These are phyloP conservation scores for Penicillium corylophilum DNA, from an alignment of 2,329 filamentous ascomycete genomes.

Conservation along the genomic window DNA sequence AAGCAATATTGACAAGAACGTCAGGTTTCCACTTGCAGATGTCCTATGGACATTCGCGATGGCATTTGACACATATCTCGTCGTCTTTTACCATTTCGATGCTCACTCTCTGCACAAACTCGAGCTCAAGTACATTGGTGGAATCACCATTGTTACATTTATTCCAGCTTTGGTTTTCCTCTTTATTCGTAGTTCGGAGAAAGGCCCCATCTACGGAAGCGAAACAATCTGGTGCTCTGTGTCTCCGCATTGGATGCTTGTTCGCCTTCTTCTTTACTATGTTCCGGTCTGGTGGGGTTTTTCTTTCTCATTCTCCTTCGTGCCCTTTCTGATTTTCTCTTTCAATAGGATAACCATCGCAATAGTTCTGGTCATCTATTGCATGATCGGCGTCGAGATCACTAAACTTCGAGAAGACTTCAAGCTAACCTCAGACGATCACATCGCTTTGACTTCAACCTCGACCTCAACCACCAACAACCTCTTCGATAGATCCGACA, in stretches of 20 bases:
- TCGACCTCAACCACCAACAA: conserved; percentile 3
- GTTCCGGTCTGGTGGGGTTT: conserved; percentile 35
- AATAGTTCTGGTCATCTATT: conserved; percentile 22
- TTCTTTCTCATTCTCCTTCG: not conserved
- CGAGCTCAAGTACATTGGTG: conserved; percentile 32
- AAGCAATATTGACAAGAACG: not conserved
- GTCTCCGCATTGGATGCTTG: conserved; percentile 36
- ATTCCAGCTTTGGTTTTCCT: conserved; percentile 38
- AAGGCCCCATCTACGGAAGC: conserved; percentile 38
- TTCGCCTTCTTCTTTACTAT: conserved; percentile 39
- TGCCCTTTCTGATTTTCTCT: not conserved
- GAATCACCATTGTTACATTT: conserved; percentile 32
- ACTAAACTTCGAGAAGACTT: conserved; percentile 33
- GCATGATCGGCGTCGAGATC: conserved; percentile 34
- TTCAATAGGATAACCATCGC: conserved; percentile 30
- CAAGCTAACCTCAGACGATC: conserved; percentile 28
- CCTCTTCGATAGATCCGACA: conserved; percentile 11
- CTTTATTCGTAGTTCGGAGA: conserved; percentile 31
- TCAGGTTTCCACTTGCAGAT: conserved; percentile 40
- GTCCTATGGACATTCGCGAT: conserved; percentile 41
- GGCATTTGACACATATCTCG: conserved; percentile 38
- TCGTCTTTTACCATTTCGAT: conserved; percentile 39
- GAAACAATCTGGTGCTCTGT: conserved; percentile 43
- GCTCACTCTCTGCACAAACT: conserved; percentile 30
- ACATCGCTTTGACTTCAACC: conserved; percentile 20